phyloP scores from a whole-genome alignment of 2,329 filamentous ascomycete species.

The Fusarium subglutinans region DNA sequence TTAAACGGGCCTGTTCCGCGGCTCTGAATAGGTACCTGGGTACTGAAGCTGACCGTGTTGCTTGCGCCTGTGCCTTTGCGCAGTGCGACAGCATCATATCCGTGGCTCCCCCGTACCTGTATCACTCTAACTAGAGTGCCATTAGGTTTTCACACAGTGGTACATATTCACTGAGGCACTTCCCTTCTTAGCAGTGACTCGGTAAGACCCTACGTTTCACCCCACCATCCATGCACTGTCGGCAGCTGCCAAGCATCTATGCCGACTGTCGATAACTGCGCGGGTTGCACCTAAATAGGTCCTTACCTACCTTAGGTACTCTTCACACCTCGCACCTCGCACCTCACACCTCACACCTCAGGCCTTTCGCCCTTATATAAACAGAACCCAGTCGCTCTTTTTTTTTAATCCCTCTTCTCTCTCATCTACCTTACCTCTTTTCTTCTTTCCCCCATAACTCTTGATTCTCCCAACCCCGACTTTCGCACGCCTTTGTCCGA shows the following conservation, averaged over 20 bases:
- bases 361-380: slow-evolving; percentile 31
- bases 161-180: neutral
- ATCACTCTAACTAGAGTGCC: neutral
- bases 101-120: neutral
- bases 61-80: neutral
- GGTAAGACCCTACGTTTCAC: slow-evolving; percentile 15
- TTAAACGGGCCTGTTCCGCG: slow-evolving; percentile 3
- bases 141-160: neutral
- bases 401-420: slow-evolving; percentile 2
- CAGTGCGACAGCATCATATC: slow-evolving; percentile 7
- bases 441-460: neutral
- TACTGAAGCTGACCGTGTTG: neutral
- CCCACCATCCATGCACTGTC: slow-evolving; percentile 22
- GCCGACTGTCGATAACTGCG: slow-evolving; percentile 21
- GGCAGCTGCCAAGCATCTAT: slow-evolving; percentile 23
- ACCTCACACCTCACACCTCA: slow-evolving; percentile 8
- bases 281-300: slow-evolving; percentile 1
- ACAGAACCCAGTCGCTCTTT: slow-evolving; percentile 13
- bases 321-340: neutral
- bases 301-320: neutral
- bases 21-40: slow-evolving; percentile 1
- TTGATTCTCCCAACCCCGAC: neutral
- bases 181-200: slow-evolving; percentile 17
- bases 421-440: slow-evolving; percentile 3
- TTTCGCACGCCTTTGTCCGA: slow-evolving; percentile 9